A percentile compares a stretch with the other conserved stretches of the same genome.
Conservation (phyloP, 495 filamentous ascomycete species). For the Penicillium waksmanii region DNA sequence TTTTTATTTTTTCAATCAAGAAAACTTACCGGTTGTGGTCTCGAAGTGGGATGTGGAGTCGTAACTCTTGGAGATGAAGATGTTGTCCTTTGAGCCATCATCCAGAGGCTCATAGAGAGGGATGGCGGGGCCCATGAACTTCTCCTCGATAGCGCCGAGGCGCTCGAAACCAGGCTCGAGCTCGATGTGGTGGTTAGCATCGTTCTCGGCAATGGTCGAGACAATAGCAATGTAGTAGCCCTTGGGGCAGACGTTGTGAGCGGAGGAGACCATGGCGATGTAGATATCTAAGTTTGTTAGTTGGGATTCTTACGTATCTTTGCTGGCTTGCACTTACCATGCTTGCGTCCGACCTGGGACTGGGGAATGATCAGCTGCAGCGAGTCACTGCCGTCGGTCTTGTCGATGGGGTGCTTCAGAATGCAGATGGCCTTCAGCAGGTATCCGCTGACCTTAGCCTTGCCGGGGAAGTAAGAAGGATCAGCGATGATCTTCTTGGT, state of each 20-base stretch:
- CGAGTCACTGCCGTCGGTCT: constrained; percentile 87
- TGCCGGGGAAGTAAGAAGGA: constrained; percentile 93
- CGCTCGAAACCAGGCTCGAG: constrained; percentile 92
- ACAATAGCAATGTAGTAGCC: constrained; percentile 99
- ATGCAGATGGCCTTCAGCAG: constrained; percentile 97
- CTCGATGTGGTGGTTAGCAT: constrained; percentile 92
- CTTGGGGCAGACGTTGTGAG: constrained; percentile 98
- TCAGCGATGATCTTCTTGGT: constrained; percentile 95
- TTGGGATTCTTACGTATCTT: not conserved
- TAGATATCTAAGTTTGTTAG: constrained; percentile 78
- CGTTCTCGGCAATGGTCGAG: constrained; percentile 91
- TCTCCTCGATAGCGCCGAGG: constrained; percentile 92
- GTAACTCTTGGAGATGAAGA: constrained; percentile 98
- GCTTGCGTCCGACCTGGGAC: constrained; percentile 90
- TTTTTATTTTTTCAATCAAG: too few species aligned
- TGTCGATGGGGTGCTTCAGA: constrained; percentile 88
- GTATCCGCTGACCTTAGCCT: constrained; percentile 84
- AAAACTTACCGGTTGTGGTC: constrained; percentile 69
- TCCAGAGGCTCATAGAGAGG: constrained; percentile 92
- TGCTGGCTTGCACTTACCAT: constrained; percentile 61
- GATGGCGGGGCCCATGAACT: constrained; percentile 91
- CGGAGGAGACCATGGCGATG: constrained; percentile 92
- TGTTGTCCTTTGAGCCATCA: constrained; percentile 82
- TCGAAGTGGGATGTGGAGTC: constrained; percentile 98
- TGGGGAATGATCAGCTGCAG: constrained; percentile 97